Percentiles rank a stretch among this genome's conserved stretches.
Evolutionary conservation across 768 basidiomycete species (phyloP).

Genomic region (Suillus americanus): DNA sequence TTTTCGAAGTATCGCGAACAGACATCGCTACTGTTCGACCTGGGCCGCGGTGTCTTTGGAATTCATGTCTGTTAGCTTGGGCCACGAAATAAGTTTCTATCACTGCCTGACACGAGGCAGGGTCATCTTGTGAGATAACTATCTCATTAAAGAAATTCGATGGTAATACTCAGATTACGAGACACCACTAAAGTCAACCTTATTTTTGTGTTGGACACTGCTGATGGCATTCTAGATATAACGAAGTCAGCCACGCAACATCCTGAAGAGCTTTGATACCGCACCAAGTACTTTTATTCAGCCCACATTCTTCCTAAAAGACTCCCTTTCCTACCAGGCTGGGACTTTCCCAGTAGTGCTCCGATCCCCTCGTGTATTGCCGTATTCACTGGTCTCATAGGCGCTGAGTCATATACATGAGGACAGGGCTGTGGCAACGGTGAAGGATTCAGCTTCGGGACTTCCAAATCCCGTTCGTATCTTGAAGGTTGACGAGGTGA

Average conservation of each 20-base stretch:
- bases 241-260: background rate
- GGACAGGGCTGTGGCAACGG: slow-evolving; percentile 72
- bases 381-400: slow-evolving; percentile 73
- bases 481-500: slow-evolving; percentile 65
- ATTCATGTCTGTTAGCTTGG: too few relatives aligned
- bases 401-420: slow-evolving; percentile 74
- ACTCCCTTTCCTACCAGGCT: slow-evolving; percentile 42
- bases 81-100: too few relatives aligned
- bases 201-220: too few relatives aligned
- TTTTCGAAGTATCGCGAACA: too few relatives aligned
- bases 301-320: slow-evolving; percentile 65
- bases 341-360: slow-evolving; percentile 48
- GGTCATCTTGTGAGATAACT: too few relatives aligned
- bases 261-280: background rate
- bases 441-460: slow-evolving; percentile 43
- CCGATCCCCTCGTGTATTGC: slow-evolving; percentile 75
- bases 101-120: too few relatives aligned
- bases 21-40: too few relatives aligned
- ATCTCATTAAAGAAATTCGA: too few relatives aligned
- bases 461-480: slow-evolving; percentile 72
- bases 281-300: slow-evolving; percentile 10
- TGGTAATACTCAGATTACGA: too few relatives aligned
- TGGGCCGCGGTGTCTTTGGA: too few relatives aligned
- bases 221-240: too few relatives aligned
- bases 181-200: too few relatives aligned